Evolutionary conservation across 441 rosid species (phyloP), one percentile per base, ranked within the genome.

Genomic region (Adansonia grandidieri): DNA sequence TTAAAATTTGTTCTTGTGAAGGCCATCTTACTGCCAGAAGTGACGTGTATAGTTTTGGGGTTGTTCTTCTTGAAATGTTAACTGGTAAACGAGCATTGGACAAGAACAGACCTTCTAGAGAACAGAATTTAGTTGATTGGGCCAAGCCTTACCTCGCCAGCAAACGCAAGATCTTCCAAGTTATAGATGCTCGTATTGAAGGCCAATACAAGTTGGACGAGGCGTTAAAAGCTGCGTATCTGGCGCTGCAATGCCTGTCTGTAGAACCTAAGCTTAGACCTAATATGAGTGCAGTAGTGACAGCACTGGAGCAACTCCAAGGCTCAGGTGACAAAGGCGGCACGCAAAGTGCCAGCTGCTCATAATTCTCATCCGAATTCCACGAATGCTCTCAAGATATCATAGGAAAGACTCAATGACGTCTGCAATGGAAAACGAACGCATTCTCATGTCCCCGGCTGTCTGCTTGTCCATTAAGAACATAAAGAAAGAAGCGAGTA

Each of bases 31-130:
- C 92, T 44, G 81, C 90, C 51, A 93, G 77, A 81, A 95, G 98
- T 13, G 98, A 95, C 5, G 86, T 93, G 9, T 96, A 96, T 81
- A 93, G 99, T 79, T 93, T 88, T 0, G 99, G 99, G 79, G 99
- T 95, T 7, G 96, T 95, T 60, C 88, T 95, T 9, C 89, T 95
- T 1, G 99, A 95, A 80, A 76, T 93, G 88, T 80, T 93, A 32
- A 82, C 92, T 0, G 98, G 99, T 28, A 89, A 89, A 76, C 89
- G 92, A 86, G 97, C 93, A 2, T 78, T 92, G 17, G 96, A 93
- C 85, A 86, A 87, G 81, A 89, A 89, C 83, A 85, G 91, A 32
- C 93, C 97, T 4, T 69, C 90, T 0, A 84, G 87, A 81, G 94
- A 95, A 81, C 95, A 93, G 22, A 89, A 86, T 85, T 86, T 95